phyloP scores from a whole-genome alignment of 306 rosid species.

The Leucaena leucocephala region DNA sequence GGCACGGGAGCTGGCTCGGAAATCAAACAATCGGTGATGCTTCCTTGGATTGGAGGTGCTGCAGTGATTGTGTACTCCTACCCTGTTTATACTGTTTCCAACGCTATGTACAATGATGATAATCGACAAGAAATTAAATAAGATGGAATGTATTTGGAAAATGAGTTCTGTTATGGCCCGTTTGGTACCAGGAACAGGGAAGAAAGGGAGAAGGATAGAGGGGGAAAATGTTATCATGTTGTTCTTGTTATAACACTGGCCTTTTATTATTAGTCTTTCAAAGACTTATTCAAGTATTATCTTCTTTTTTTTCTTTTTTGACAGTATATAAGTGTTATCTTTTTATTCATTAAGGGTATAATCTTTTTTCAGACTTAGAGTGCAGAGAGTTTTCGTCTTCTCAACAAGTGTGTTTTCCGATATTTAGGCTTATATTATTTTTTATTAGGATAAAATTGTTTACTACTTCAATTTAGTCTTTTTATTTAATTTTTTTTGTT shows the following conservation, averaged over 20 bases:
- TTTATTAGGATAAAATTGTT: no score
- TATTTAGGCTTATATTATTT: no score
- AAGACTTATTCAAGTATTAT: background rate
- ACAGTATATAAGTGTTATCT: no score
- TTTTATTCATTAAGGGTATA: no score
- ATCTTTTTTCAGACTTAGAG: no score
- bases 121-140: slow-evolving; percentile 1
- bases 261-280: background rate
- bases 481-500: no score
- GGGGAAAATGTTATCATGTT: background rate
- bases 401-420: no score
- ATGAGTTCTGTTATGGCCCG: background rate
- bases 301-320: background rate
- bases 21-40: slow-evolving; percentile 55
- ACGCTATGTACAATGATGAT: slow-evolving; percentile 8
- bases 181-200: background rate
- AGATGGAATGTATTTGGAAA: background rate
- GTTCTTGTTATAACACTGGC: background rate
- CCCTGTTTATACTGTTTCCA: slow-evolving; percentile 26
- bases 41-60: slow-evolving; percentile 21
- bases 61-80: slow-evolving; percentile 1
- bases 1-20: slow-evolving; percentile 77
- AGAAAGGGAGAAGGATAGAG: background rate
- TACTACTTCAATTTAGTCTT: no score
- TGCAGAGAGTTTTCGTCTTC: no score